Evolutionary conservation across 176 grass and related monocot genomes (phyloP).

Genomic region (Paspalum notatum): DNA sequence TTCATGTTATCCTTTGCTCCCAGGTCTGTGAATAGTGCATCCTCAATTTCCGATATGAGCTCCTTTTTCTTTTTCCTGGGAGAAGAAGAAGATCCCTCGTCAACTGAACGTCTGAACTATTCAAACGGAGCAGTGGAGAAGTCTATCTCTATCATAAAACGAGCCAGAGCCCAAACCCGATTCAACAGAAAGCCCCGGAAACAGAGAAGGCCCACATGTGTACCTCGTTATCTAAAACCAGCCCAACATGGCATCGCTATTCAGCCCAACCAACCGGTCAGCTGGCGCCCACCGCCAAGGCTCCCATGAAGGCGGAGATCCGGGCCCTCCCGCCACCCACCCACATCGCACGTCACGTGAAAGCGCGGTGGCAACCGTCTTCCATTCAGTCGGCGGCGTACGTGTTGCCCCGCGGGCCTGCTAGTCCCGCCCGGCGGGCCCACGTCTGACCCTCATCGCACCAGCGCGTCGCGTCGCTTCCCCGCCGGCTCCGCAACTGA

Average conservation of each 20-base stretch:
- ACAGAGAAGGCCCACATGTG: not conserved
- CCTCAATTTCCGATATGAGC: too few relatives aligned
- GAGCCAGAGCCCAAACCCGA: not conserved
- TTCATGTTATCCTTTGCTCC: too few relatives aligned
- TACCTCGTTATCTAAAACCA: too few relatives aligned
- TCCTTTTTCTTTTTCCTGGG: too few relatives aligned
- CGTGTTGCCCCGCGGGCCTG: constrained; percentile 4
- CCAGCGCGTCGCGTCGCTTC: constrained; percentile 24
- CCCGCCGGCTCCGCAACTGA: not conserved
- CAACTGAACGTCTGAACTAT: too few relatives aligned
- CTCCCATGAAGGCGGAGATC: constrained; percentile 32
- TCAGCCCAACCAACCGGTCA: not conserved
- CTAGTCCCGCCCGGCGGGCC: not conserved
- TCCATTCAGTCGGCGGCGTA: not conserved
- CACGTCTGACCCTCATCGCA: not conserved
- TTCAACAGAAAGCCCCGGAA: not conserved
- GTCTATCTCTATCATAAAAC: not conserved
- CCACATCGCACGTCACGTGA: constrained; percentile 36
- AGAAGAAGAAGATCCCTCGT: too few relatives aligned
- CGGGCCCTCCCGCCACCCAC: constrained; percentile 10
- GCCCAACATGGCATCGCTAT: not conserved
- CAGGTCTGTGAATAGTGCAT: too few relatives aligned
- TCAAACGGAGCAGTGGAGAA: not conserved
- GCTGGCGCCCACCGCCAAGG: not conserved
- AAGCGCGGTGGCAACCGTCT: constrained; percentile 35